Evolutionary conservation across 306 rosid species (phyloP).

Genomic region (Pachyrhizus erosus): DNA sequence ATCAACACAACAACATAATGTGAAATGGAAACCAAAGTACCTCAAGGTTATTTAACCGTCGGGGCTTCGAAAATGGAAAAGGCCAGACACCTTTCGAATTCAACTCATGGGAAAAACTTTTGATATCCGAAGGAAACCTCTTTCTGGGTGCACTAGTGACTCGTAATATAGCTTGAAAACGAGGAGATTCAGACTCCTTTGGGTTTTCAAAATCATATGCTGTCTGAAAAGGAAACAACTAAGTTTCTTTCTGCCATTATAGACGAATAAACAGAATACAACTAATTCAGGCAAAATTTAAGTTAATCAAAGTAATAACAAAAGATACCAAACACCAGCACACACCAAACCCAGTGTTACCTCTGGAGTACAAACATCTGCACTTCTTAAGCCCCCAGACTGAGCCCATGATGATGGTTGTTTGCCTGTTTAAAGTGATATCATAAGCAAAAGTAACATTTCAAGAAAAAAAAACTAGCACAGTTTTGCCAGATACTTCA

Average conservation of each 20-base stretch:
- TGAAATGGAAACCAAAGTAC: slow-evolving; percentile 53
- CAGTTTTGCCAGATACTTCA: slow-evolving; percentile 35
- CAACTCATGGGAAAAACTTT: slow-evolving; percentile 96
- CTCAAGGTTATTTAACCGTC: slow-evolving; percentile 94
- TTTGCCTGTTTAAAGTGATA: slow-evolving; percentile 61
- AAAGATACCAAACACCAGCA: slow-evolving; percentile 5
- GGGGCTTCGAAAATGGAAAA: slow-evolving; percentile 95
- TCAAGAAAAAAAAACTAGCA: slow-evolving; percentile 13
- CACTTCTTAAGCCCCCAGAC: slow-evolving; percentile 70
- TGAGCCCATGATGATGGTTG: slow-evolving; percentile 60
- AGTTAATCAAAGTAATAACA: neutral
- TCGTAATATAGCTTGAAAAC: slow-evolving; percentile 97
- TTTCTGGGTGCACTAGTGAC: slow-evolving; percentile 96
- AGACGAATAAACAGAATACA: slow-evolving; percentile 16
- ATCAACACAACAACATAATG: slow-evolving; percentile 28
- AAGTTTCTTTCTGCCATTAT: slow-evolving; percentile 35
- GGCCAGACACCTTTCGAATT: slow-evolving; percentile 97
- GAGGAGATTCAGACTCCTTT: slow-evolving; percentile 99
- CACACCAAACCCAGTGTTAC: slow-evolving; percentile 46
- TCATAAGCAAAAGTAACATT: slow-evolving; percentile 40
- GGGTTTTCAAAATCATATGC: slow-evolving; percentile 93
- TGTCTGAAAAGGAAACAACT: slow-evolving; percentile 57
- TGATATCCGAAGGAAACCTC: slow-evolving; percentile 84
- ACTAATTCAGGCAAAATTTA: slow-evolving; percentile 29
- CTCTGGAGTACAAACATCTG: slow-evolving; percentile 93